Evolutionary conservation across 2,329 filamentous ascomycete species (phyloP), one percentile per base, ranked within the genome.

Genomic region (Chaetoscypha palmicola): DNA sequence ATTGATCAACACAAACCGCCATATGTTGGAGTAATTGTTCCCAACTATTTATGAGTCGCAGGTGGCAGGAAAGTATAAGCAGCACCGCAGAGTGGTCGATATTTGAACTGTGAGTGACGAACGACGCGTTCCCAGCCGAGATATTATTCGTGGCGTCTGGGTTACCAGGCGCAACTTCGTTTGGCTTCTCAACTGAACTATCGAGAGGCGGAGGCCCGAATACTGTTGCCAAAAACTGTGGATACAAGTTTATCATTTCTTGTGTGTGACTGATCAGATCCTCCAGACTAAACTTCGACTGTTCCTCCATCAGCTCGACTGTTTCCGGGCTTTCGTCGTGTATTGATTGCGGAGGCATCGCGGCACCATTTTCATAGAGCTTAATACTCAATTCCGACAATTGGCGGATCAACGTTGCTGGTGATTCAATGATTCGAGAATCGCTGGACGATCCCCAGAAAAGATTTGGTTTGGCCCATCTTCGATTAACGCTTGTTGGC

Each of bases 1-100:
- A 12, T 33, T 49, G 46, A 9, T 20, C 16, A 10, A 52, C 24
- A 31, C 52, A 53, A 2, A 43, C 8, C n/a, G 47, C 30, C 50
- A 55, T 53, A 23, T 57, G 54, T 23, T 49, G 30, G 38, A 57
- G 51, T 2, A 59, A 16, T 10, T 45, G 33, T 12, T 55, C 52
- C 24, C 52, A 57, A 16, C 55, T 55, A 19, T 39, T 35, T 24
- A 56, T 53, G 8, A 55, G 45, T 8, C 55, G 55, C 3, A 57
- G 37, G 14, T 59, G 56, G 23, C 55, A 58, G 10, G 56, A 58
- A 5, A 57, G 36, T 3, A 56, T 40, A 4, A 58, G 46, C 11
- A 56, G 38, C 20, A 55, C 49, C 3, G 52, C 49, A 9, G 49
- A 39, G 24, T 54, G 47, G 37, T 59, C 54, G 1, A 52, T 35